Percentiles rank a stretch among this genome's conserved stretches.
phyloP scores from a whole-genome alignment of 2,329 filamentous ascomycete species.

The Trichoderma gracile region DNA sequence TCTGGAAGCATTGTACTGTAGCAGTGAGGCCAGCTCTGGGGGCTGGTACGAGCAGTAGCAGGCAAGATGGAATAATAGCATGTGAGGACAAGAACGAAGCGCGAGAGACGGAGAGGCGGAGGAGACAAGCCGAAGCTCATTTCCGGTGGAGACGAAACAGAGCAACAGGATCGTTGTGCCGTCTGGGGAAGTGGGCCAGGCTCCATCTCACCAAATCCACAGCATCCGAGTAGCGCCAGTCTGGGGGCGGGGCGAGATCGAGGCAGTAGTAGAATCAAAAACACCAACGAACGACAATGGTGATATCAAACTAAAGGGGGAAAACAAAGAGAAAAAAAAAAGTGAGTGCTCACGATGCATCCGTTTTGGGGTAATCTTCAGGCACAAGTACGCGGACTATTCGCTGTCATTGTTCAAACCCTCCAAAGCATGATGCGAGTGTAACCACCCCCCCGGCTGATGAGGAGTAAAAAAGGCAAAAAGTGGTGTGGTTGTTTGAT shows the following conservation, averaged over 20 bases:
- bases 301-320: no score
- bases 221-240: constrained; percentile 11
- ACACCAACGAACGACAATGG: no score
- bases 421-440: no score
- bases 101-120: background rate
- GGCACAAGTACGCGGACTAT: background rate
- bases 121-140: background rate
- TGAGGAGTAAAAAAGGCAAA: background rate
- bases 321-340: background rate
- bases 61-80: no score
- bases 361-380: constrained; percentile 13
- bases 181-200: constrained; percentile 28
- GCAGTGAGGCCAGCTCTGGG: no score
- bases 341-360: constrained; percentile 10
- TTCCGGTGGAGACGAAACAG: constrained; percentile 8
- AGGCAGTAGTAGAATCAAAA: background rate
- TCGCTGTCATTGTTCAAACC: background rate
- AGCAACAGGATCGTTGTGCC: constrained; percentile 24
- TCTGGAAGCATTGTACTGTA: no score
- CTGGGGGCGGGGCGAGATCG: constrained; percentile 23
- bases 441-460: background rate
- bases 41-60: no score
- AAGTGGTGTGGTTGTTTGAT: constrained; percentile 18
- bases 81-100: no score
- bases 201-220: constrained; percentile 3